Evolutionary conservation across 768 basidiomycete genomes (phyloP).

Genomic region (Auricularia heimuer): DNA sequence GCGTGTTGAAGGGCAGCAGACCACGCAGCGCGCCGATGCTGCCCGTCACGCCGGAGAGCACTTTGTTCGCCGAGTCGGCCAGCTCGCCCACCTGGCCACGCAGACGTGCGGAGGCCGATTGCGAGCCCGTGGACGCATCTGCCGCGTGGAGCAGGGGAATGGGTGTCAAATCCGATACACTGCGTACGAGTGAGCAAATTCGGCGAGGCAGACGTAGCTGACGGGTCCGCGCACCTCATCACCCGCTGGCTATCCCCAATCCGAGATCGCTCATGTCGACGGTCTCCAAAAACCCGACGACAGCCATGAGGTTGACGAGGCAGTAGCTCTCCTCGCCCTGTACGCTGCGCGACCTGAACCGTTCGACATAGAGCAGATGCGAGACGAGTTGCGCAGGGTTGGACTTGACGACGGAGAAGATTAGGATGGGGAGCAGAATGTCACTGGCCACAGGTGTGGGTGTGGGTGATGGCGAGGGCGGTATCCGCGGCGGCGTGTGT

Average conservation of each 20-base stretch:
- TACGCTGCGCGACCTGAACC: constrained; percentile 48
- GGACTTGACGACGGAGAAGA: constrained; percentile 86
- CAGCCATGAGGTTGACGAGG: constrained; percentile 88
- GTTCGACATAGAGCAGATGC: constrained; percentile 43
- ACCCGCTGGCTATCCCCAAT: constrained; percentile 48
- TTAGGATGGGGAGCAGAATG: constrained; percentile 85
- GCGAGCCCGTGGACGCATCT: constrained; percentile 28
- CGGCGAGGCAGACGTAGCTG: neutral
- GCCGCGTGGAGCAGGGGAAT: constrained; percentile 60
- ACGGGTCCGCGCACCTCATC: constrained; percentile 37
- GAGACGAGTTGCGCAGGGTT: constrained; percentile 77
- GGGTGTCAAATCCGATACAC: constrained; percentile 73
- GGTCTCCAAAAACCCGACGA: constrained; percentile 91
- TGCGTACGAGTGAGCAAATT: constrained; percentile 3
- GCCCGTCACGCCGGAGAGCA: constrained; percentile 44
- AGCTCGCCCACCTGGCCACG: constrained; percentile 56
- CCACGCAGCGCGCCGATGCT: constrained; percentile 83
- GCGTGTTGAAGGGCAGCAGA: constrained; percentile 42
- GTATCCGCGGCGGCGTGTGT: constrained; percentile 2
- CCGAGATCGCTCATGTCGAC: constrained; percentile 73
- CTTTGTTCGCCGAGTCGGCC: constrained; percentile 66
- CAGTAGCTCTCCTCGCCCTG: constrained; percentile 89
- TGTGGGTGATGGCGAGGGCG: neutral
- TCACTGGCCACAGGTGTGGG: constrained; percentile 65
- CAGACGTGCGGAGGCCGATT: constrained; percentile 40